A percentile compares a stretch with the other conserved stretches of the same genome.
Evolutionary conservation across 768 basidiomycete species (phyloP).

Genomic region (Boletus tylopilopsis): DNA sequence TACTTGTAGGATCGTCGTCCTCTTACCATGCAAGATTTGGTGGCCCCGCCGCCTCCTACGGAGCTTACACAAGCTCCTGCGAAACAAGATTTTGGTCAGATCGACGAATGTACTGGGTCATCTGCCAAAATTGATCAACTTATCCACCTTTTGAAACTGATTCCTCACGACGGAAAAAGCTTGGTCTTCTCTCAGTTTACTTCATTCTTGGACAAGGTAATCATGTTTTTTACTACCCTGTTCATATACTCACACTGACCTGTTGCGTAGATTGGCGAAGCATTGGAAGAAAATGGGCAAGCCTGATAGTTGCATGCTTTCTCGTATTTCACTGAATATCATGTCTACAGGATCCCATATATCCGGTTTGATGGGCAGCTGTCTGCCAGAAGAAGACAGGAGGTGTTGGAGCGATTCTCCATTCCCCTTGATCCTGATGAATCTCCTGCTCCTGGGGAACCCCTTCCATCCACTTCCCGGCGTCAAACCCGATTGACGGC

Average conservation of each 20-base stretch:
- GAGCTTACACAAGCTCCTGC: constrained; percentile 63
- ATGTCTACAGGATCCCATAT: constrained; percentile 56
- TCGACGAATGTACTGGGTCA: constrained; percentile 46
- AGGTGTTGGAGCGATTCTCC: constrained; percentile 70
- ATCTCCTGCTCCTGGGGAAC: constrained; percentile 14
- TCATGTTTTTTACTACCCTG: neutral
- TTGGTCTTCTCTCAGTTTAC: constrained; percentile 92
- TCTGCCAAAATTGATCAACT: constrained; percentile 88
- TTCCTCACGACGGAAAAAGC: constrained; percentile 69
- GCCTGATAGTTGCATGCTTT: constrained; percentile 9
- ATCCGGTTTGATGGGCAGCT: constrained; percentile 84
- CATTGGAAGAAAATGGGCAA: constrained; percentile 62
- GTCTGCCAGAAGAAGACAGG: constrained; percentile 76
- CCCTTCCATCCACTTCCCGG: constrained; percentile 9
- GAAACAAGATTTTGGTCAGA: constrained; percentile 37
- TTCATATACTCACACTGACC: neutral
- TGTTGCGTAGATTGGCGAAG: constrained; percentile 59
- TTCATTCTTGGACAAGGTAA: constrained; percentile 75
- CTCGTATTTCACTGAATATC: constrained; percentile 3
- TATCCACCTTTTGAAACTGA: constrained; percentile 65
- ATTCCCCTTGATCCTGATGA: constrained; percentile 50
- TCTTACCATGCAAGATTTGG: constrained; percentile 50
- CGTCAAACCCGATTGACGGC: constrained; percentile 3
- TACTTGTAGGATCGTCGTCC: constrained; percentile 62
- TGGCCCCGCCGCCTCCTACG: constrained; percentile 60